Base-by-base conservation (phyloP, 192 early-diverging fungal species). In the Phlyctochytrium bullatum region DNA sequence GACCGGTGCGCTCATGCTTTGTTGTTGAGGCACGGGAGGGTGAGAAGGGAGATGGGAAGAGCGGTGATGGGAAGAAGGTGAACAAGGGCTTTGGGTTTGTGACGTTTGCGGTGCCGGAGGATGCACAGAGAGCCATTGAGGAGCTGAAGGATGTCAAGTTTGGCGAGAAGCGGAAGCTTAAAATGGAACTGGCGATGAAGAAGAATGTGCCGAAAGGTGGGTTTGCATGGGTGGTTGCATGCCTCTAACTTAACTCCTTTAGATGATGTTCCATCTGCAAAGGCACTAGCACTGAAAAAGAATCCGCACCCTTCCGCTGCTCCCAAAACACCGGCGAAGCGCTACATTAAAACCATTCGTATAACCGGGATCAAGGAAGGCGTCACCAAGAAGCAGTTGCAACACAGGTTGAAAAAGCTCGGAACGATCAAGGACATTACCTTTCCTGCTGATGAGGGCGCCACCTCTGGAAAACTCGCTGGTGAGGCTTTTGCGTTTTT, bases 71-170 rank as follows among this genome's bases (percentile, higher is more conserved):
- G 14, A 78, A 81, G 30, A 78, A 79, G 24, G 74, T 76, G 62
- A 94, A 93, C 75, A 90, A 86, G 51, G 96, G 96, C 3, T 97
- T 86, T 77, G 96, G 96, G 20, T 98, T 92, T 76, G 95, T 98
- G 2, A 88, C 93, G 67, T 98, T 88, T 71, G 90, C 88, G 1
- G 58, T 93, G 32, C 75, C 80, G 27, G 89, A 92, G 47, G 93
- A 93, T 77, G 92, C 94, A 1, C 75, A 84, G 30, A 78, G 83
- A 28, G 96, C 96, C 1, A 59, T 98, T 30, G 75, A 81, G 29
- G 88, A 91, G 58, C 80, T 98, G 12, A 83, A 89, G 47, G 81
- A 88, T 32, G 76, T 68, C 14, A 89, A 91, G 71, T 97, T 97
- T 74, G 72, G 80, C 64, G 89, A 81, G 67, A 67, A 84, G 61